Conservation (phyloP, 2,329 filamentous ascomycete genomes). For the Aspergillus luchuensis region DNA sequence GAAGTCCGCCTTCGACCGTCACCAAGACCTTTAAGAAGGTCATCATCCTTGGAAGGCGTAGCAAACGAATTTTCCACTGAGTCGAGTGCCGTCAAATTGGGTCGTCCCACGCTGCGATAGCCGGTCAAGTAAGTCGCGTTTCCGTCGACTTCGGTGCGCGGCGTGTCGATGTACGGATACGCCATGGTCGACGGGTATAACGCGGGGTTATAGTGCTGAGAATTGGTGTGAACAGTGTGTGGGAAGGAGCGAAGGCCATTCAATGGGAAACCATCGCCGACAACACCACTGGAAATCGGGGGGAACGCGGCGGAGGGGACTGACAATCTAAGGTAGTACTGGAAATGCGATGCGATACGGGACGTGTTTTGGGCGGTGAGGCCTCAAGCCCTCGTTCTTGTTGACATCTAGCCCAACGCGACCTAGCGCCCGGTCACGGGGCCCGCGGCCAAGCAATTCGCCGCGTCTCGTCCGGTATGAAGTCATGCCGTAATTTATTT, state of each 20-base stretch:
- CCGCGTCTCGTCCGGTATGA: slow-evolving; percentile 35
- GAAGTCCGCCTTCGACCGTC: slow-evolving; percentile 59
- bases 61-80: slow-evolving; percentile 87
- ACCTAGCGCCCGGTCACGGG: slow-evolving; percentile 31
- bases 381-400: slow-evolving; percentile 30
- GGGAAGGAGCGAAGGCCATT: slow-evolving; percentile 16
- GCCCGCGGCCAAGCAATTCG: slow-evolving; percentile 27
- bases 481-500: slow-evolving; percentile 33
- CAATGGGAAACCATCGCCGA: slow-evolving; percentile 32
- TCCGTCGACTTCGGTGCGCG: slow-evolving; percentile 74
- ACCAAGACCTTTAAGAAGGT: slow-evolving; percentile 73
- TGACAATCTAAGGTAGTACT: background rate
- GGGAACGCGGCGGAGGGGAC: background rate
- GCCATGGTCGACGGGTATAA: slow-evolving; percentile 55
- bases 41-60: slow-evolving; percentile 74
- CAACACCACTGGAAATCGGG: background rate
- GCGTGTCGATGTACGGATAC: slow-evolving; percentile 75
- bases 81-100: slow-evolving; percentile 61
- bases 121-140: slow-evolving; percentile 78
- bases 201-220: slow-evolving; percentile 12
- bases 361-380: slow-evolving; percentile 40
- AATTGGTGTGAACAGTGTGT: background rate
- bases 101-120: slow-evolving; percentile 56
- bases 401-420: slow-evolving; percentile 45
- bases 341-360: slow-evolving; percentile 10